Percentiles rank a stretch among this genome's conserved stretches.
Conservation (phyloP, 441 rosid species). For the Erysimum cheiri region DNA sequence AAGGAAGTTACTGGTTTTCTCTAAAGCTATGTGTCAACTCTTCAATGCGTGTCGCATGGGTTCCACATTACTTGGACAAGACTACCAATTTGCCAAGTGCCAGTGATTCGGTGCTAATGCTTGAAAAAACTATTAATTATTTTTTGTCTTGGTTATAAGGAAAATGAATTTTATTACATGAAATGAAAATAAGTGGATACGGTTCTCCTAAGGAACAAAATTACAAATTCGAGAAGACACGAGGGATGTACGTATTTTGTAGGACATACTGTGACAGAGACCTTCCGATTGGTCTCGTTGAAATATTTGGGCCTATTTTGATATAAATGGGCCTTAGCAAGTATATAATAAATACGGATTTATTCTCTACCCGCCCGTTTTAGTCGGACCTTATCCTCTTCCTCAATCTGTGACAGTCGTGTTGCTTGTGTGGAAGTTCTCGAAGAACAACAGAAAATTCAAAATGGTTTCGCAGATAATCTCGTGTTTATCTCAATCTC, state of each 20-base stretch:
- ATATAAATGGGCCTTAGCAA: neutral
- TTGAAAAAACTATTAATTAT: constrained; percentile 12
- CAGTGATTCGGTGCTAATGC: constrained; percentile 32
- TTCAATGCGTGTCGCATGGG: constrained; percentile 17
- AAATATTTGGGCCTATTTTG: neutral
- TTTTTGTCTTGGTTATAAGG: constrained; percentile 33
- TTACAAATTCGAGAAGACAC: constrained; percentile 36
- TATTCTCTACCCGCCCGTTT: constrained; percentile 26
- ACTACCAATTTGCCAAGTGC: constrained; percentile 28
- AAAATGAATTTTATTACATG: neutral
- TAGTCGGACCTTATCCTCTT: constrained; percentile 45
- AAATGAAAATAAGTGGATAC: constrained; percentile 32
- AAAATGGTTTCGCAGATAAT: constrained; percentile 53
- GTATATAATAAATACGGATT: neutral
- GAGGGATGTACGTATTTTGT: constrained; percentile 40
- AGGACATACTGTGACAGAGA: constrained; percentile 16
- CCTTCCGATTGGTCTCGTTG: constrained; percentile 26
- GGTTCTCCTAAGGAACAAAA: constrained; percentile 31
- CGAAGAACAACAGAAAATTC: neutral
- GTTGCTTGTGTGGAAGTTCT: constrained; percentile 14
- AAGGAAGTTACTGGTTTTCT: constrained; percentile 28
- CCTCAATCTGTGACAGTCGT: constrained; percentile 6
- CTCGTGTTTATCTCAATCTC: constrained; percentile 49
- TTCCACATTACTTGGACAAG: constrained; percentile 24
- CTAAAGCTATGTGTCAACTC: constrained; percentile 28